Percentiles rank a stretch among this genome's conserved stretches.
Evolutionary conservation across 2,329 filamentous ascomycete species (phyloP).

Genomic region (Colletotrichum theobromicola): DNA sequence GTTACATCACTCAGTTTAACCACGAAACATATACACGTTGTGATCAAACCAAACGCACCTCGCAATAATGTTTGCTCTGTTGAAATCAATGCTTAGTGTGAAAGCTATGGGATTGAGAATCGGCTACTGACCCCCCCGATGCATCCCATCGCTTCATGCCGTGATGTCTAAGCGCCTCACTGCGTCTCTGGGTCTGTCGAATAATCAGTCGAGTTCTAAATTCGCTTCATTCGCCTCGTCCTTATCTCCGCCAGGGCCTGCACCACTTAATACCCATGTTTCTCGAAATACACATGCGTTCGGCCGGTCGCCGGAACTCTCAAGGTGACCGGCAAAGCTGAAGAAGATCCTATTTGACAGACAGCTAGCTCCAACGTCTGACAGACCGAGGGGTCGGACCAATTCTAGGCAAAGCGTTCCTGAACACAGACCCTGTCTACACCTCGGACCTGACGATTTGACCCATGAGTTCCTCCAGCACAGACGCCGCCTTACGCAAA

Average conservation of each 20-base stretch:
- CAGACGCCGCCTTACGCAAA: constrained; percentile 10
- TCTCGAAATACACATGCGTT: background rate
- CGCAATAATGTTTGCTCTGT: background rate
- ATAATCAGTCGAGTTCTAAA: background rate
- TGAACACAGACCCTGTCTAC: constrained; percentile 2
- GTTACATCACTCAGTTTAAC: background rate
- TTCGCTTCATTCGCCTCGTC: background rate
- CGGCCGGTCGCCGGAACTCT: background rate
- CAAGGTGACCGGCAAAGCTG: background rate
- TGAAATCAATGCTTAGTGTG: background rate
- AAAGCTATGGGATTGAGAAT: background rate
- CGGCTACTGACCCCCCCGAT: background rate
- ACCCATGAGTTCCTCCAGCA: constrained; percentile 10
- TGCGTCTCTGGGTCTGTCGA: background rate
- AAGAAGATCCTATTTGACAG: background rate
- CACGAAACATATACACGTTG: background rate
- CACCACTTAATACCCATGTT: background rate
- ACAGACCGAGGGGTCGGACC: background rate
- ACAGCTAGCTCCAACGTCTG: background rate
- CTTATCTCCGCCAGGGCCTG: background rate
- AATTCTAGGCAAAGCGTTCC: background rate
- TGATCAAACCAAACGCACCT: background rate
- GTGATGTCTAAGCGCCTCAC: background rate
- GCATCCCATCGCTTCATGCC: background rate
- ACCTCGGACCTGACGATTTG: constrained; percentile 6